Evolutionary conservation across 176 grass and related monocot species (phyloP).

Genomic region (Sorghum bicolor): DNA sequence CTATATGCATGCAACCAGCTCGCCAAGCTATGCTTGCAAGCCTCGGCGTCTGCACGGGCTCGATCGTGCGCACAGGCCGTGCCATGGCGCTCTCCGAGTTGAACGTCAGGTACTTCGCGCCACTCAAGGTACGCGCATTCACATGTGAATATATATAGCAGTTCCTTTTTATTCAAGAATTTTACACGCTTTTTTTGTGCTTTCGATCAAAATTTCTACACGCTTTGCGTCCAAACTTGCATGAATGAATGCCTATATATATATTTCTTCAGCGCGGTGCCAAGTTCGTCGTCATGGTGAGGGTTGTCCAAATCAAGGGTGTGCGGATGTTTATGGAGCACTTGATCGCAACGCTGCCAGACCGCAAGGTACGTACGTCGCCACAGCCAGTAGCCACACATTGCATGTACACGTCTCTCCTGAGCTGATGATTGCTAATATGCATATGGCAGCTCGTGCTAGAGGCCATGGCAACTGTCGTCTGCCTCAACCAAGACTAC

Average conservation of each 20-base stretch:
- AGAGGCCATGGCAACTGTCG: slow-evolving; percentile 44
- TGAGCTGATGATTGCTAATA: too few relatives aligned
- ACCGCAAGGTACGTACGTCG: too few relatives aligned
- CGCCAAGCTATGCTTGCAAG: slow-evolving; percentile 48
- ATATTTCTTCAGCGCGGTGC: slow-evolving; percentile 33
- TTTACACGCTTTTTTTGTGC: neutral
- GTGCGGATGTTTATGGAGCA: slow-evolving; percentile 43
- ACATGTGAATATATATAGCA: too few relatives aligned
- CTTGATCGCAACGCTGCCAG: slow-evolving; percentile 55
- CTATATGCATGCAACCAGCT: slow-evolving; percentile 28
- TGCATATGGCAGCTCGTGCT: slow-evolving; percentile 40
- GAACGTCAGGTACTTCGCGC: slow-evolving; percentile 54
- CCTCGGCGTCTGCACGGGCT: slow-evolving; percentile 40
- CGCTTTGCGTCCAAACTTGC: too few relatives aligned
- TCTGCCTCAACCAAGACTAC: slow-evolving; percentile 46
- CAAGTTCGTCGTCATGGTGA: slow-evolving; percentile 52
- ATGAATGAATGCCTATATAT: too few relatives aligned
- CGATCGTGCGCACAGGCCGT: slow-evolving; percentile 39
- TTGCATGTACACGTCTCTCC: too few relatives aligned
- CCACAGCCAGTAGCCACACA: too few relatives aligned
- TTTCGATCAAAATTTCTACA: too few relatives aligned
- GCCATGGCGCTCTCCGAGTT: slow-evolving; percentile 56
- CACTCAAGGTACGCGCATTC: slow-evolving; percentile 11
- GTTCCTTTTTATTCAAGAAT: too few relatives aligned
- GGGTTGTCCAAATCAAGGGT: slow-evolving; percentile 39